Base-by-base conservation (phyloP, 768 basidiomycete species). In the Lactarius hatsudake region DNA sequence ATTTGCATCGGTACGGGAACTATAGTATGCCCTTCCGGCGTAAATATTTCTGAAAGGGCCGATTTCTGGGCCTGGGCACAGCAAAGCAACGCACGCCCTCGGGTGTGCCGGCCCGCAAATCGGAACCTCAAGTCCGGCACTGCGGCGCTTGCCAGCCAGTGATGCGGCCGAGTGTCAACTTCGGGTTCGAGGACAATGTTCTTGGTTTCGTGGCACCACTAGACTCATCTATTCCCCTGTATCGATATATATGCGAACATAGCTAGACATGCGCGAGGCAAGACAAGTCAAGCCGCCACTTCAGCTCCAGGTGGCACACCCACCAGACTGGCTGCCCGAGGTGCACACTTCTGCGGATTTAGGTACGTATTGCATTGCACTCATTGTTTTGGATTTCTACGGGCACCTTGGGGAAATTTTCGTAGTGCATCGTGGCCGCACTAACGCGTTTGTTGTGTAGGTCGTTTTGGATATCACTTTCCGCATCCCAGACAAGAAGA, bases 381-480 rank as follows among this genome's bases (percentile, higher is more conserved):
- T 38, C 13, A 38, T 38, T 38, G 10, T 38, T 38, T 13, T 6
- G 40, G 5, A 42, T 18, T 42, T 40, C 0, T 17, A 7, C 20
- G 38, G 42, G 42, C 23, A 5, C 40, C 18, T 1, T n/a, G 48
- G 12, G 26, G 51, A 8, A 26, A 20, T 55, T 30, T 56, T 15
- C 26, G 15, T 32, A 8, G 6, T n/a, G 15, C 10, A 26, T 32
- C 18, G 56, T 36, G 23, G 51, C 6, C 32, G 12, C 5, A 15
- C 60, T 55, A 23, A 63, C 34, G 8, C 38, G 51, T 38, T 26
- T 51, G 10, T 10, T 53, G 42, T 64, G 2, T 63, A 94, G 92
- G 92, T 20, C 92, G 89, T 74, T 80, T 83, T 63, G 90, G 90
- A 13, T 93, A 90, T 71, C 81, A 87, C 73, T 93, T 93, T 54